Conservation (phyloP, 2,329 filamentous ascomycete species). For the Pestalotiopsis fici region DNA sequence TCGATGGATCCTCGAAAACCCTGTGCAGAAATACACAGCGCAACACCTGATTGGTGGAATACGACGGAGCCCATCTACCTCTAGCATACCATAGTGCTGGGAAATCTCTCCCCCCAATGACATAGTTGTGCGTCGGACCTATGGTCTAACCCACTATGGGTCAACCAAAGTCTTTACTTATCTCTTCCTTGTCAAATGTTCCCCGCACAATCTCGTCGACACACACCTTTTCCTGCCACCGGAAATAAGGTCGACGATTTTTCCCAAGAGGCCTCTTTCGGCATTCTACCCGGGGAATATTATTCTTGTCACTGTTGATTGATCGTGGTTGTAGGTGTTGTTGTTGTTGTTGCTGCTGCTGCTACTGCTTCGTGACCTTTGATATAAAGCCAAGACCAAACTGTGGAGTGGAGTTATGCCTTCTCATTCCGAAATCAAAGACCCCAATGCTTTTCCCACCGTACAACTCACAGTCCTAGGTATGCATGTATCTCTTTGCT, state of each 20-base stretch:
- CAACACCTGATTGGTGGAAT: not conserved
- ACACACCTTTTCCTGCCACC: not conserved
- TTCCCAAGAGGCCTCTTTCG: not conserved
- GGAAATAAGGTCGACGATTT: not conserved
- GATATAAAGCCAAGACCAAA: not conserved
- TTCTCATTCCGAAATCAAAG: not conserved
- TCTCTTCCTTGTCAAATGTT: not conserved
- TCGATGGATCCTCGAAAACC: not conserved
- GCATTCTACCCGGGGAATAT: not conserved
- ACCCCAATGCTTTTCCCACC: slow-evolving; percentile 5
- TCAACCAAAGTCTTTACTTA: not conserved
- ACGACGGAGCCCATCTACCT: not conserved
- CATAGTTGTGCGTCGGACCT: not conserved
- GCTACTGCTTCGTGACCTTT: not conserved
- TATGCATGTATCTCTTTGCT: not conserved
- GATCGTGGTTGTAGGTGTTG: not conserved
- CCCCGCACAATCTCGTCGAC: not conserved
- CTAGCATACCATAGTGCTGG: not conserved
- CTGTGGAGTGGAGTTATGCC: not conserved
- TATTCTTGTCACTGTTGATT: not conserved
- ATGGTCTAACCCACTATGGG: not conserved
- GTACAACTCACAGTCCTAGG: slow-evolving; percentile 4
- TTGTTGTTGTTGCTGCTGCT: not conserved
- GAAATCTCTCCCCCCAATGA: not conserved
- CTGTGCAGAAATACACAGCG: not conserved